These are phyloP conservation scores for Francoa sonchifolia DNA, from an alignment of 441 rosid genomes.

Conservation along the genomic window DNA sequence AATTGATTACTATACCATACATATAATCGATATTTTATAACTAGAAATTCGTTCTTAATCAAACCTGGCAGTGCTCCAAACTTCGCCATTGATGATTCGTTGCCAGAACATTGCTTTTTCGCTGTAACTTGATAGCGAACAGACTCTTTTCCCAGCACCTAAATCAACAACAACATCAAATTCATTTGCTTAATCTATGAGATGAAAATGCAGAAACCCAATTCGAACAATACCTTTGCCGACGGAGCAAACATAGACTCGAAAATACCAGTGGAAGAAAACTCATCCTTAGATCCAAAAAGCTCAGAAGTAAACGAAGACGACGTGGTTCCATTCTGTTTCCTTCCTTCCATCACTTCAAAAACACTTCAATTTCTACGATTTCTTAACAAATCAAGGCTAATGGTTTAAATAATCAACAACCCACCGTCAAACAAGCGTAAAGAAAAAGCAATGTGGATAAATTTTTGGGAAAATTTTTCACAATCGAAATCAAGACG, in stretches of 20 bases:
- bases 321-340: conserved; percentile 27
- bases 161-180: conserved; percentile 8
- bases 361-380: no score
- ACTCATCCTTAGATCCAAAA: conserved; percentile 50
- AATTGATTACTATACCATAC: background rate
- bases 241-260: conserved; percentile 57
- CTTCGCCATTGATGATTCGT: conserved; percentile 24
- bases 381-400: no score
- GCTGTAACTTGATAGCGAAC: conserved; percentile 25
- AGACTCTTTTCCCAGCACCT: conserved; percentile 52
- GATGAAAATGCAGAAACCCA: background rate
- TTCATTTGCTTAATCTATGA: background rate
- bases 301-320: conserved; percentile 53
- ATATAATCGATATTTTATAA: conserved; percentile 5
- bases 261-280: conserved; percentile 50
- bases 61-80: conserved; percentile 23
- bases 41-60: background rate
- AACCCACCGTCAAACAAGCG: no score
- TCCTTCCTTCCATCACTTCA: conserved; percentile 51
- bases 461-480: no score
- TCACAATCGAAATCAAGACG: no score
- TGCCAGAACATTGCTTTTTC: conserved; percentile 26
- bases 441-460: no score
- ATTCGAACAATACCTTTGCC: conserved; percentile 28
- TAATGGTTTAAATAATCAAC: no score